phyloP scores from a whole-genome alignment of 2,329 filamentous ascomycete genomes.

The Penicillium nordicum region DNA sequence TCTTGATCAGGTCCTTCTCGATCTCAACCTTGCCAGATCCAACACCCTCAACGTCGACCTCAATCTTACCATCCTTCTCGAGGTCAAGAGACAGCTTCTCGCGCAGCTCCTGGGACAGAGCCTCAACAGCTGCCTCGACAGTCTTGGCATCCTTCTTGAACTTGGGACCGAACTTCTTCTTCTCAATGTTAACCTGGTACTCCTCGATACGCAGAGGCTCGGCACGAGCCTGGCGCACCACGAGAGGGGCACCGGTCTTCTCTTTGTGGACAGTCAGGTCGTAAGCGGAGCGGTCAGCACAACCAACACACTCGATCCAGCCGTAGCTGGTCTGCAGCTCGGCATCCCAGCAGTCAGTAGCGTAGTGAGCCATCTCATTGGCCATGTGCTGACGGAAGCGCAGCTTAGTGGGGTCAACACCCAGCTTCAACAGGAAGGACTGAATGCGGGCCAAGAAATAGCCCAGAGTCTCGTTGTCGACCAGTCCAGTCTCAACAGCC shows the following conservation, averaged over 20 bases:
- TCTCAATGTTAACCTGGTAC: slow-evolving; percentile 83
- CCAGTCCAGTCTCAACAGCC: slow-evolving; percentile 75
- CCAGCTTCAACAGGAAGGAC: slow-evolving; percentile 83
- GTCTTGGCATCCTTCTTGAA: slow-evolving; percentile 94
- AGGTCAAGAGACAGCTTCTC: slow-evolving; percentile 76
- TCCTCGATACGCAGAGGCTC: slow-evolving; percentile 78
- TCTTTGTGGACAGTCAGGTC: slow-evolving; percentile 90
- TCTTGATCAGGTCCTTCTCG: slow-evolving; percentile 71
- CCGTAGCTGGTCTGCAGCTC: slow-evolving; percentile 88
- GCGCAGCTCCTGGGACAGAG: slow-evolving; percentile 73
- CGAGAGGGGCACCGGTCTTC: slow-evolving; percentile 80
- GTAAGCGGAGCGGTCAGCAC: slow-evolving; percentile 92
- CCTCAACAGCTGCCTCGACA: slow-evolving; percentile 74
- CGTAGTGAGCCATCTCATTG: slow-evolving; percentile 90
- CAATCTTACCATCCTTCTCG: slow-evolving; percentile 68
- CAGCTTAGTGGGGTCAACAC: slow-evolving; percentile 81
- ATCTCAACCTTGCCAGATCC: slow-evolving; percentile 73
- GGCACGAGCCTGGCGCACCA: slow-evolving; percentile 77
- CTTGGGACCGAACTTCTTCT: slow-evolving; percentile 90
- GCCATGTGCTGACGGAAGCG: slow-evolving; percentile 97
- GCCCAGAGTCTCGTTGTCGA: slow-evolving; percentile 96
- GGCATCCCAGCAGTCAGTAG: slow-evolving; percentile 95
- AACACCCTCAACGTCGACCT: slow-evolving; percentile 67
- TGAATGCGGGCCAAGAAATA: slow-evolving; percentile 96
- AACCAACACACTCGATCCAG: slow-evolving; percentile 98